phyloP scores from a whole-genome alignment of 495 filamentous ascomycete genomes.

The Tirmania nivea region DNA sequence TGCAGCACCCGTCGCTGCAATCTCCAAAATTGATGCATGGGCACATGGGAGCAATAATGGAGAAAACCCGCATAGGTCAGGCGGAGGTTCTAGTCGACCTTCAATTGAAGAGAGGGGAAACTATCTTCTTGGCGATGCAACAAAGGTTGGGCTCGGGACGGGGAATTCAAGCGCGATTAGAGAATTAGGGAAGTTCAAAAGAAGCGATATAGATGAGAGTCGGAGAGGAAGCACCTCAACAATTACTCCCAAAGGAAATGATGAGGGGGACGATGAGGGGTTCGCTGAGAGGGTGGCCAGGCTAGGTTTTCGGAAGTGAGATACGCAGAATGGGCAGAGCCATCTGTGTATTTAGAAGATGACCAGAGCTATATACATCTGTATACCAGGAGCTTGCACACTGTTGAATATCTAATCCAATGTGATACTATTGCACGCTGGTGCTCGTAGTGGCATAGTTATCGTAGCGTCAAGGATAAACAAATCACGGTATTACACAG shows the following conservation, averaged over 20 bases:
- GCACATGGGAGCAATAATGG: constrained; percentile 1
- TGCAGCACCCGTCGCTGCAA: too few relatives aligned
- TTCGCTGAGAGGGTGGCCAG: background rate
- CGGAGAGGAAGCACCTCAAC: background rate
- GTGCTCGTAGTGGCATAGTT: too few relatives aligned
- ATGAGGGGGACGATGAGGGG: background rate
- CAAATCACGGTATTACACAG: too few relatives aligned
- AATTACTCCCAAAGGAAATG: background rate
- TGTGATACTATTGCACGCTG: too few relatives aligned
- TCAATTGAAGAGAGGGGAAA: background rate
- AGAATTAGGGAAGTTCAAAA: background rate
- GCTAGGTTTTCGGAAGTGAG: background rate
- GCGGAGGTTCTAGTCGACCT: constrained; percentile 3
- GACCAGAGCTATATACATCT: too few relatives aligned
- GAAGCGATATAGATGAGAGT: background rate
- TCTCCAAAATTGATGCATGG: background rate
- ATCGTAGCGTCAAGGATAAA: too few relatives aligned
- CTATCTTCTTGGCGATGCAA: constrained; percentile 2
- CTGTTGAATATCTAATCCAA: too few relatives aligned
- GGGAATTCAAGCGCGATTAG: background rate
- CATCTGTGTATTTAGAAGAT: too few relatives aligned
- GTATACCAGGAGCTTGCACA: too few relatives aligned
- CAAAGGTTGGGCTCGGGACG: constrained; percentile 6
- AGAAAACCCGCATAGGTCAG: constrained; percentile 4
- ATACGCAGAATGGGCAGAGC: background rate